Conservation (phyloP, 148 eudicot genomes). For the Spergularia marina region DNA sequence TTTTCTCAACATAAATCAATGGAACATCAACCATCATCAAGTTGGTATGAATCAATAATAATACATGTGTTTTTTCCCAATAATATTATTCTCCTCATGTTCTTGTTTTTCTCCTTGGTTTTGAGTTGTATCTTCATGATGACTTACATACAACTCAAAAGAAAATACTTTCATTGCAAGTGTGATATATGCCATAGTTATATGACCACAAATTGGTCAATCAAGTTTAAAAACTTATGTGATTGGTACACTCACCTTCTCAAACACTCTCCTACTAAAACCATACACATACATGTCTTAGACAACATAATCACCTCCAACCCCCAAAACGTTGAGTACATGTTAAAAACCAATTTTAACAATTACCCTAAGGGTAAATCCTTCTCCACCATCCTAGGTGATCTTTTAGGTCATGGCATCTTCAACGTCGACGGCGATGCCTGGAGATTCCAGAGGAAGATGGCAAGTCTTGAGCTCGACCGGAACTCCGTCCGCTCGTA, state of each 20-base stretch:
- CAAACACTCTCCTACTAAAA: conserved; percentile 44
- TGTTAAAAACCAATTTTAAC: conserved; percentile 56
- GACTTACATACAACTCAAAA: conserved; percentile 16
- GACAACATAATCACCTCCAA: conserved; percentile 61
- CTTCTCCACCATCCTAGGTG: conserved; percentile 62
- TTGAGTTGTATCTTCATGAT: not conserved
- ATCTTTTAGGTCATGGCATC: conserved; percentile 64
- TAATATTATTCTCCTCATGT: not conserved
- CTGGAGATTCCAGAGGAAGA: conserved; percentile 72
- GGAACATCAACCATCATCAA: conserved; percentile 18
- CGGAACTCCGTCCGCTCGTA: conserved; percentile 42
- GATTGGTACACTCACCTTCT: conserved; percentile 83
- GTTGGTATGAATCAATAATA: not conserved
- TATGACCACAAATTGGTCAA: conserved; percentile 44
- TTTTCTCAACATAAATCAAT: conserved; percentile 4
- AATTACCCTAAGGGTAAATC: conserved; percentile 74
- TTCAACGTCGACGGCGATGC: conserved; percentile 73
- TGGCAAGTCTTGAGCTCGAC: conserved; percentile 69
- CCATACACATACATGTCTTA: conserved; percentile 61
- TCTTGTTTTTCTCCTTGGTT: not conserved
- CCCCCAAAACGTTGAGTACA: conserved; percentile 58
- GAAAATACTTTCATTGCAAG: conserved; percentile 39
- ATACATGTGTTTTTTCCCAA: conserved; percentile 1
- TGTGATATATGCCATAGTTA: conserved; percentile 56
- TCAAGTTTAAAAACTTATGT: conserved; percentile 43